Evolutionary conservation across 805 yeast species (phyloP).

Genomic region (Babjeviella inositovora): DNA sequence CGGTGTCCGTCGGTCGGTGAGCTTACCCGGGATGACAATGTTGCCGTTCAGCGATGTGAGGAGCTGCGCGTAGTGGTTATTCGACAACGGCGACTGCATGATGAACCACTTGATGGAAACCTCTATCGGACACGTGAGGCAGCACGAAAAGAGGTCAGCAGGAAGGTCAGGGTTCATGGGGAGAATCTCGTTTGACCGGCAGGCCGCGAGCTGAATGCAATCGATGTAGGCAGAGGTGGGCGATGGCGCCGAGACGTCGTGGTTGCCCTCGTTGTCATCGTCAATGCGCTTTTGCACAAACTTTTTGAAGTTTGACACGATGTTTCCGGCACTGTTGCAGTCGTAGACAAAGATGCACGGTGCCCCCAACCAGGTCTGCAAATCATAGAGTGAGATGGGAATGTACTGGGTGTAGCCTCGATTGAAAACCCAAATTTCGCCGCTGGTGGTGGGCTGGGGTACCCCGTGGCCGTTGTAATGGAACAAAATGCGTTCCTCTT

Average conservation of each 20-base stretch:
- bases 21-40: conserved; percentile 73
- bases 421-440: conserved; percentile 97
- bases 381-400: conserved; percentile 87
- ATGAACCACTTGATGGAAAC: conserved; percentile 86
- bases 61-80: conserved; percentile 29
- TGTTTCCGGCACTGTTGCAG: conserved; percentile 89
- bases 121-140: conserved; percentile 91
- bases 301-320: conserved; percentile 74
- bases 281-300: conserved; percentile 83
- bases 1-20: conserved; percentile 89
- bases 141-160: conserved; percentile 90
- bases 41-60: conserved; percentile 32
- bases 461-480: conserved; percentile 99
- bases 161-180: conserved; percentile 94
- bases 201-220: conserved; percentile 88
- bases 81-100: conserved; percentile 57
- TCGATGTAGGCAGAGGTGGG: conserved; percentile 62
- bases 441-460: conserved; percentile 90
- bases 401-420: conserved; percentile 95
- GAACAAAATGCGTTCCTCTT: conserved; percentile 83
- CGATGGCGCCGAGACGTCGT: conserved; percentile 34
- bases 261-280: conserved; percentile 58
- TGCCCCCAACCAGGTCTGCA: conserved; percentile 96
- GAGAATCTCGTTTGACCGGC: conserved; percentile 67
- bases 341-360: conserved; percentile 93